Conservation (phyloP, 116 monocot genomes). For the Zostera marina region DNA sequence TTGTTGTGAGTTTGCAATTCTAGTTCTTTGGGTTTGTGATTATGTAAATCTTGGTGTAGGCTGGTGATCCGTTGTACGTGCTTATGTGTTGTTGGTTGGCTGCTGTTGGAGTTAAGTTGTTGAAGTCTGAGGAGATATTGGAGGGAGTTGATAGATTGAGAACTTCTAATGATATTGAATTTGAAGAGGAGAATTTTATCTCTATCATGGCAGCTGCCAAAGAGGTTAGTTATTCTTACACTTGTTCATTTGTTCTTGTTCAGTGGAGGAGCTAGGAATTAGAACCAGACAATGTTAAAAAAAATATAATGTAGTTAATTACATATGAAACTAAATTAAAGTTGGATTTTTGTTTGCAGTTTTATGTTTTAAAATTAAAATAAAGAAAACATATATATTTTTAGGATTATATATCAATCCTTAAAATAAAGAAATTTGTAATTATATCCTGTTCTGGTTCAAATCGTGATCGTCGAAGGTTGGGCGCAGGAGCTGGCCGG, state of each 20-base stretch:
- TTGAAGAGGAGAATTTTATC: slow-evolving; percentile 82
- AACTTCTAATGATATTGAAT: slow-evolving; percentile 85
- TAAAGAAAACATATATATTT: too few relatives aligned
- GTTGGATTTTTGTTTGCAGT: too few relatives aligned
- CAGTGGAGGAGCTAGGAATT: too few relatives aligned
- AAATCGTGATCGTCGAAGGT: too few relatives aligned
- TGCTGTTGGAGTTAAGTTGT: slow-evolving; percentile 69
- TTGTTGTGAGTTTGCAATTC: neutral
- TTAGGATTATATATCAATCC: too few relatives aligned
- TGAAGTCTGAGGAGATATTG: slow-evolving; percentile 85
- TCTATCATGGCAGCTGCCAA: slow-evolving; percentile 57
- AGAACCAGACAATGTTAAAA: too few relatives aligned
- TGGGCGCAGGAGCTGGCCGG: too few relatives aligned
- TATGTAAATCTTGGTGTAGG: slow-evolving; percentile 21
- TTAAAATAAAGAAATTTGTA: too few relatives aligned
- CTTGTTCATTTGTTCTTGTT: neutral
- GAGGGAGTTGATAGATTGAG: slow-evolving; percentile 88
- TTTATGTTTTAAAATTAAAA: too few relatives aligned
- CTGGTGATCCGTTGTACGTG: slow-evolving; percentile 87
- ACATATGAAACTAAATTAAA: too few relatives aligned
- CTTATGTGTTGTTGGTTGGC: slow-evolving; percentile 91
- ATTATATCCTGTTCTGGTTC: too few relatives aligned
- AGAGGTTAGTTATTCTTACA: slow-evolving; percentile 32
- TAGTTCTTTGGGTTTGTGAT: neutral
- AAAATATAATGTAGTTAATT: too few relatives aligned